phyloP scores from a whole-genome alignment of 371 early-diverging fungal genomes.

The Rhizopus delemar region DNA sequence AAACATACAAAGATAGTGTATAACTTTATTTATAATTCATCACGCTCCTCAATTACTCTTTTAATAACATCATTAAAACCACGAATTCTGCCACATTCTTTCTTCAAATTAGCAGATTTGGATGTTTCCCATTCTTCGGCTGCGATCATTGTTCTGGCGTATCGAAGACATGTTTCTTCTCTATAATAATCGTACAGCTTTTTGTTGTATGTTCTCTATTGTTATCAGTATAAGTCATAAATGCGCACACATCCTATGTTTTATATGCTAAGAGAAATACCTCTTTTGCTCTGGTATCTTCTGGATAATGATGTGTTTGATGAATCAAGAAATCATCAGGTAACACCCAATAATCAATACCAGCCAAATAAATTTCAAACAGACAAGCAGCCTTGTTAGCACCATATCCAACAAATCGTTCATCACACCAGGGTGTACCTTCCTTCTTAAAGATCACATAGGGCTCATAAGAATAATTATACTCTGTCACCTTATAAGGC shows the following conservation, averaged over 20 bases:
- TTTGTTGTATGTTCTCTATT: slow-evolving; percentile 65
- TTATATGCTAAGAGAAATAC: slow-evolving; percentile 53
- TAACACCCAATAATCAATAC: slow-evolving; percentile 65
- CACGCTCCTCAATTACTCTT: not conserved
- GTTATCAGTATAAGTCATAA: not conserved
- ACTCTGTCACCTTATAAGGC: slow-evolving; percentile 56
- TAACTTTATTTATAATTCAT: not conserved
- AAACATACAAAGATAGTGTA: slow-evolving; percentile 17
- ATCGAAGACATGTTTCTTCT: slow-evolving; percentile 61
- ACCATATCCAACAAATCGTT: slow-evolving; percentile 72
- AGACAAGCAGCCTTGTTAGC: slow-evolving; percentile 73
- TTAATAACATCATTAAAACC: slow-evolving; percentile 28
- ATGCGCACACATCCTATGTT: not conserved
- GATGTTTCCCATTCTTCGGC: slow-evolving; percentile 26
- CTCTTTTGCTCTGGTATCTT: slow-evolving; percentile 63
- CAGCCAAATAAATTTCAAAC: slow-evolving; percentile 67
- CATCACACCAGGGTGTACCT: slow-evolving; percentile 69
- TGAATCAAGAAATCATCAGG: slow-evolving; percentile 68
- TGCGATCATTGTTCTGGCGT: slow-evolving; percentile 22
- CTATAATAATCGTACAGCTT: slow-evolving; percentile 65
- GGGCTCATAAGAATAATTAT: slow-evolving; percentile 65
- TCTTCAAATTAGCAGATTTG: slow-evolving; percentile 18
- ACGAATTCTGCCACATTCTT: slow-evolving; percentile 24
- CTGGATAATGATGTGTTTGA: slow-evolving; percentile 67
- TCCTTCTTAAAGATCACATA: slow-evolving; percentile 61